Conservation (phyloP, 2,329 filamentous ascomycete genomes). For the Magnaporthiopsis poae region DNA sequence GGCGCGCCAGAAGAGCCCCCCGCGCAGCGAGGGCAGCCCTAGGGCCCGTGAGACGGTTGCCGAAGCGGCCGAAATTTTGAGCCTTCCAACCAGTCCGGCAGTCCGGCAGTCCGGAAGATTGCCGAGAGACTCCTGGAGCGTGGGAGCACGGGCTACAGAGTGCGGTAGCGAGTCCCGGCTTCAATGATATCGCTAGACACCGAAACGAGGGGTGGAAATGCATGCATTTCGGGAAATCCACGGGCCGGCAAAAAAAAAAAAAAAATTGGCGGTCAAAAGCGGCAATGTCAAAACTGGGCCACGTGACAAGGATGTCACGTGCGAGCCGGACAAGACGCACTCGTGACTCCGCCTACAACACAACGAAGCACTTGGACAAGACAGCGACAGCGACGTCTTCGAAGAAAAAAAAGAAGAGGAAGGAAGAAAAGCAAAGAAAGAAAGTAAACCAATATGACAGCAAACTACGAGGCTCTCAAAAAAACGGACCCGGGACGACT, state of each 20-base stretch:
- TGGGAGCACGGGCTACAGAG: neutral
- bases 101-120: neutral
- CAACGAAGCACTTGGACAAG: neutral
- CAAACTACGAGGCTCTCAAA: constrained; percentile 38
- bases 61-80: neutral
- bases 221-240: neutral
- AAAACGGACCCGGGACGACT: constrained; percentile 58
- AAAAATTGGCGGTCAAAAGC: constrained; percentile 1
- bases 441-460: constrained; percentile 19
- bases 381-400: neutral
- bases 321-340: neutral
- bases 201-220: neutral
- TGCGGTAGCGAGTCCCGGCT: neutral
- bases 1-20: constrained; percentile 10
- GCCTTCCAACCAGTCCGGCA: neutral
- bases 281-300: neutral
- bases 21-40: constrained; percentile 6
- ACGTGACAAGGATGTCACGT: neutral
- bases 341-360: neutral
- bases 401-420: neutral
- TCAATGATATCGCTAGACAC: neutral
- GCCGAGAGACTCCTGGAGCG: neutral
- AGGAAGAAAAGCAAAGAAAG: no score
- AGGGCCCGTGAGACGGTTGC: constrained; percentile 2
- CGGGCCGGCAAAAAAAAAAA: neutral